phyloP scores from a whole-genome alignment of 768 basidiomycete genomes.

The Xerocomellus intermedius region DNA sequence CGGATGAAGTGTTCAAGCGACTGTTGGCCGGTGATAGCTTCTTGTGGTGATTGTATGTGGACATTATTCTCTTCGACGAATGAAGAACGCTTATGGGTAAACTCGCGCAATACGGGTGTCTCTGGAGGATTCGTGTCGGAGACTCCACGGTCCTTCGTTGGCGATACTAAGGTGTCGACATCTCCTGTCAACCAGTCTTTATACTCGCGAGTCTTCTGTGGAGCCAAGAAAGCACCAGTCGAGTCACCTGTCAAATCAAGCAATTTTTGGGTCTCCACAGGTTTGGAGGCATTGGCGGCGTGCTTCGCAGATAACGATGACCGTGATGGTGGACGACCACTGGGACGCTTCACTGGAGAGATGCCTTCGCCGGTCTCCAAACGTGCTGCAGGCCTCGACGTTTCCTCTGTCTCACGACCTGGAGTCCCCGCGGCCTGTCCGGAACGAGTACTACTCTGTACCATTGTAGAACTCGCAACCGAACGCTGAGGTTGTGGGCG shows the following conservation, averaged over 20 bases:
- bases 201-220: slow-evolving; percentile 32
- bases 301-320: slow-evolving; percentile 52
- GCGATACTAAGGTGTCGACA: slow-evolving; percentile 38
- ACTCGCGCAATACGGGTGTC: slow-evolving; percentile 59
- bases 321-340: slow-evolving; percentile 30
- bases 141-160: slow-evolving; percentile 16
- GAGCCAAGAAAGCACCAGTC: slow-evolving; percentile 2
- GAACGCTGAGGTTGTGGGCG: slow-evolving; percentile 23
- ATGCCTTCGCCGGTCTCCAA: slow-evolving; percentile 17
- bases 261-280: slow-evolving; percentile 18
- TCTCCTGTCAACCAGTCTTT: slow-evolving; percentile 79
- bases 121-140: slow-evolving; percentile 23
- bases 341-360: slow-evolving; percentile 15
- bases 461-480: slow-evolving; percentile 6
- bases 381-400: slow-evolving; percentile 5
- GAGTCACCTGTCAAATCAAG: slow-evolving; percentile 17
- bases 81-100: slow-evolving; percentile 72
- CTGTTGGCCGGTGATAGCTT: slow-evolving; percentile 31
- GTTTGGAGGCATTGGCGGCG: slow-evolving; percentile 47
- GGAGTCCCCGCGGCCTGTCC: slow-evolving; percentile 55
- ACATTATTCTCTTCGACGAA: slow-evolving; percentile 50
- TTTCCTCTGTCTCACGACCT: slow-evolving; percentile 41
- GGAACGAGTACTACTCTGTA: slow-evolving; percentile 47
- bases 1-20: slow-evolving; percentile 4
- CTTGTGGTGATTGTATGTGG: slow-evolving; percentile 30